phyloP scores from a whole-genome alignment of 352 stramenopile species.

The Globisporangium parvum region DNA sequence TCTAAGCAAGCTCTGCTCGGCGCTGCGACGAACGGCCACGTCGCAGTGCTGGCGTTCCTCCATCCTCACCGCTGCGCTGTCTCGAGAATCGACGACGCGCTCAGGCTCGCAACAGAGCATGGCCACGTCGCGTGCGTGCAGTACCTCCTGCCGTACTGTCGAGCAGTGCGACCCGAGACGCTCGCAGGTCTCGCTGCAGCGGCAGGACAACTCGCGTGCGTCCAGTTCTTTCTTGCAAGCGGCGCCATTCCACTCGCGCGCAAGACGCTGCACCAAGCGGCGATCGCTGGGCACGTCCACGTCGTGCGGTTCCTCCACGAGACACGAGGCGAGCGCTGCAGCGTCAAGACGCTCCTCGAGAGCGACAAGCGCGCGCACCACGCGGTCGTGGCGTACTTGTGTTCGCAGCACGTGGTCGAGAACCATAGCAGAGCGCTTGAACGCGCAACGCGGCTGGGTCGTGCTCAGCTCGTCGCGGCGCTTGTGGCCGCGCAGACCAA shows the following conservation, averaged over 20 bases:
- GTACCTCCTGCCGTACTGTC: not conserved
- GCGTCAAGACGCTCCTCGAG: not conserved
- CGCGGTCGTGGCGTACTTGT: too few species aligned
- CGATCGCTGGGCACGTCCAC: not conserved
- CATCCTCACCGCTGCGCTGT: not conserved
- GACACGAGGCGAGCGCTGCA: not conserved
- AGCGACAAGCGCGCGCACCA: too few species aligned
- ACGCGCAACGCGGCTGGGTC: too few species aligned
- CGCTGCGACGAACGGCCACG: not conserved
- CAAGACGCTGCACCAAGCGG: not conserved
- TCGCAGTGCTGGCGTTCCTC: conserved; percentile 1
- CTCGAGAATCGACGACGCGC: not conserved
- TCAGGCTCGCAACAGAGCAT: not conserved
- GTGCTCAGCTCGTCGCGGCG: too few species aligned
- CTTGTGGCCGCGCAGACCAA: too few species aligned
- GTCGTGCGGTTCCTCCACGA: not conserved
- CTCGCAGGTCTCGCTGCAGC: not conserved
- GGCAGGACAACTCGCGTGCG: not conserved
- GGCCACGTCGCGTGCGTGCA: not conserved
- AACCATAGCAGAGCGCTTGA: too few species aligned
- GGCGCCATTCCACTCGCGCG: not conserved
- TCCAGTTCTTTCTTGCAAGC: not conserved
- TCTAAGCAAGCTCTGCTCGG: not conserved
- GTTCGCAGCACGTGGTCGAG: too few species aligned
- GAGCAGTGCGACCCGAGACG: not conserved